These are phyloP conservation scores for Pinus tabuliformis DNA, from an alignment of 75 land plant species.

Conservation along the genomic window DNA sequence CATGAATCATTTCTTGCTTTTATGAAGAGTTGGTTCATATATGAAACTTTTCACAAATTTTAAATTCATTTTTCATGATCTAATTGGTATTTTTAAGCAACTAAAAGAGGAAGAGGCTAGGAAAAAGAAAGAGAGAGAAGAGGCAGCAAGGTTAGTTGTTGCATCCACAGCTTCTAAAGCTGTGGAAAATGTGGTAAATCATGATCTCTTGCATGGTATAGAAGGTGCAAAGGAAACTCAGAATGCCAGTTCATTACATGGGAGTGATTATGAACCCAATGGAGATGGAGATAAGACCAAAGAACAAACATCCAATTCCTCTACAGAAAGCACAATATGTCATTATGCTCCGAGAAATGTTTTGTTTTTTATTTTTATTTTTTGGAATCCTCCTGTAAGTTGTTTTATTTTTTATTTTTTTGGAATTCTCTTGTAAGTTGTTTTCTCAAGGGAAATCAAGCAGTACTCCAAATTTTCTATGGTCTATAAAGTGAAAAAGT, in stretches of 20 bases:
- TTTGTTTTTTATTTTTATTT: too few species aligned
- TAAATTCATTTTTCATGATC: not conserved
- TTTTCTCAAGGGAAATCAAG: too few species aligned
- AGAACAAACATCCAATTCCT: too few species aligned
- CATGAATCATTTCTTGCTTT: not conserved
- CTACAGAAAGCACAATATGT: too few species aligned
- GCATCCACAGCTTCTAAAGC: slow-evolving; percentile 20
- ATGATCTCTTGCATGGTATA: not conserved
- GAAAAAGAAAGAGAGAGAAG: slow-evolving; percentile 57
- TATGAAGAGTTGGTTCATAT: not conserved
- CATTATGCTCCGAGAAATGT: too few species aligned
- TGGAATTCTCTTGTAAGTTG: too few species aligned
- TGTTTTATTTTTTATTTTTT: too few species aligned
- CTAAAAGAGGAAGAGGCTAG: slow-evolving; percentile 81
- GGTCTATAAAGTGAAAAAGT: too few species aligned
- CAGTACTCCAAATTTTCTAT: too few species aligned
- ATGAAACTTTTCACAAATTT: not conserved
- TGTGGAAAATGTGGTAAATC: not conserved
- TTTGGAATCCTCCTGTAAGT: too few species aligned
- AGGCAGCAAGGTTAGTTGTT: slow-evolving; percentile 31
- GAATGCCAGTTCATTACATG: not conserved
- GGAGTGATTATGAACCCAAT: not conserved
- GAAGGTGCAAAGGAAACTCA: not conserved
- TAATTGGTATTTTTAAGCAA: slow-evolving; percentile 59
- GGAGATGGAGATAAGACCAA: not conserved